Evolutionary conservation across 495 filamentous ascomycete species (phyloP), one percentile per base, ranked within the genome.

Genomic region (Annulohypoxylon maeteangense): DNA sequence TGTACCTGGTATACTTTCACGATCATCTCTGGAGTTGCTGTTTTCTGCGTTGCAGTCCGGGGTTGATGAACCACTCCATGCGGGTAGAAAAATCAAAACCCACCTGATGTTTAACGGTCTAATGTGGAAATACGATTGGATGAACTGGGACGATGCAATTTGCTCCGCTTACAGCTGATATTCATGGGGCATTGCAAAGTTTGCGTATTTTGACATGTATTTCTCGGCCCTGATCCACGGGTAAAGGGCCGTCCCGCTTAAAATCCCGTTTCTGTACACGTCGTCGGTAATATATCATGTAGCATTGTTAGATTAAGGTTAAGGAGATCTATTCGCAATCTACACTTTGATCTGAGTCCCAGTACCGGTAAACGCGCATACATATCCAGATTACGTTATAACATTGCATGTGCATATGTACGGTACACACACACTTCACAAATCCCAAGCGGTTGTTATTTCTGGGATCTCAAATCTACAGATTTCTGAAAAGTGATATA

Each of bases 391-490:
- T 68, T 65, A 68, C 60, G 65, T 62, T 68, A 72, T 72, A 61
- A 50, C 54, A 68, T 50, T 65, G 61, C 65, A 72, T 72, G 55
- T 62, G 65, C 70, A 68, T 67, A 68, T 67, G 63, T 72, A 72
- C 51, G 42, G 57, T 67, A 72, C 67, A 32, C 23, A 51, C 47
- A 51, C 47, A 51, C 47, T 18, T 51, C 47, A 66, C 36, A 45
- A 47, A 60, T 62, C 68, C 58, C 36, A 36, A 63, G 50, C 23
- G 18, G 42, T 27, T 34, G 58, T 36, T 29, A 68, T 36, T 40
- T 31, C 38, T 40, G 48, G 60, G 70, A 68, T 72, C 70, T 72
- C n/a, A 68, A 61, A 72, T 68, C 70, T 72, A 34, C 36, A 62
- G 63, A 67, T 57, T 61, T 68, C 54, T 60, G 70, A 65, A 68